Percentiles rank a stretch among this genome's conserved stretches.
These are phyloP conservation scores for Bolboschoenus planiculmis DNA, from an alignment of 176 grass and related monocot species.

Conservation along the genomic window DNA sequence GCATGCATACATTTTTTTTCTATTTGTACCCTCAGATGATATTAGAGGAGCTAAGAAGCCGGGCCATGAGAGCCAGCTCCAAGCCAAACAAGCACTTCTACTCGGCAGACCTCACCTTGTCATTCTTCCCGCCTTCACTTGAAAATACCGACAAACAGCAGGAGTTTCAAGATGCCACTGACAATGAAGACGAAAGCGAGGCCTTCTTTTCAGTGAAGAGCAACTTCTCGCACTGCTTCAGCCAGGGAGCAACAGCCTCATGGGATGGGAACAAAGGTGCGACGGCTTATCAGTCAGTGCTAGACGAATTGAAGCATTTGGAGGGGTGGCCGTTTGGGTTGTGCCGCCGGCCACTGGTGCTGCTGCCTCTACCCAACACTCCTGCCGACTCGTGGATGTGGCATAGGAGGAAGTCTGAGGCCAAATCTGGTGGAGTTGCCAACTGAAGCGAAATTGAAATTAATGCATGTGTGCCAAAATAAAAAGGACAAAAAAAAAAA, in stretches of 20 bases:
- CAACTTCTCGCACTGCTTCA: conserved; percentile 72
- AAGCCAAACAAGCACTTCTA: conserved; percentile 27
- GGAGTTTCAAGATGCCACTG: not conserved
- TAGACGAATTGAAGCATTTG: conserved; percentile 53
- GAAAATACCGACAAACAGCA: conserved; percentile 5
- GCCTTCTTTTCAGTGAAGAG: conserved; percentile 89
- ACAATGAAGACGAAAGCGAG: conserved; percentile 55
- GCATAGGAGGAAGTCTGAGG: conserved; percentile 43
- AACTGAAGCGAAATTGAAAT: not conserved
- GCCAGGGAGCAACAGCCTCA: conserved; percentile 40
- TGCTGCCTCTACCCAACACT: conserved; percentile 69
- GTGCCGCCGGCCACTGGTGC: conserved; percentile 42
- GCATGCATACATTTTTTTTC: not conserved
- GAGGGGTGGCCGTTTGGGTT: conserved; percentile 98
- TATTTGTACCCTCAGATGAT: conserved; percentile 39
- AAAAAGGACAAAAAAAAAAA: not conserved
- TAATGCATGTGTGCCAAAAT: not conserved
- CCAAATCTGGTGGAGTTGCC: conserved; percentile 3
- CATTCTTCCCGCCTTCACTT: conserved; percentile 30
- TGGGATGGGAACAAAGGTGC: conserved; percentile 26
- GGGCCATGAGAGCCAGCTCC: conserved; percentile 47
- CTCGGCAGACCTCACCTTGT: conserved; percentile 37
- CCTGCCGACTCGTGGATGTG: conserved; percentile 84
- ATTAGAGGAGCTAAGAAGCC: conserved; percentile 63
- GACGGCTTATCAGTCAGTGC: conserved; percentile 10